Evolutionary conservation across 495 filamentous ascomycete species (phyloP).

Genomic region (Xylaria acuta): DNA sequence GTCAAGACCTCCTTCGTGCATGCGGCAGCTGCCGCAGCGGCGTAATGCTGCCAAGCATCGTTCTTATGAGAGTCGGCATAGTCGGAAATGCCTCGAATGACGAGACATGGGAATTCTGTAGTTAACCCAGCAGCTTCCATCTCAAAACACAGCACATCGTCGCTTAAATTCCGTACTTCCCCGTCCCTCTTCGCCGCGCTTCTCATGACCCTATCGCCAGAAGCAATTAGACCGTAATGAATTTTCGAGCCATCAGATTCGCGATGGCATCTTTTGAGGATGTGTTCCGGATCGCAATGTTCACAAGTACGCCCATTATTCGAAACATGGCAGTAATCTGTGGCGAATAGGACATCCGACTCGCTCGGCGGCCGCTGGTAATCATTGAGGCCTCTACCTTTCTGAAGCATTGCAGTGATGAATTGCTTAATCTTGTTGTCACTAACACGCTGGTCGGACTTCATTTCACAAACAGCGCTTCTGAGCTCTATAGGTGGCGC

Average conservation of each 20-base stretch:
- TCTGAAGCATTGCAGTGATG: conserved; percentile 1
- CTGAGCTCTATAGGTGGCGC: neutral
- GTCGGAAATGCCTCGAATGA: conserved; percentile 49
- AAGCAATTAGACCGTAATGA: conserved; percentile 1
- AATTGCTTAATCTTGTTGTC: neutral
- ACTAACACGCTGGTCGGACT: neutral
- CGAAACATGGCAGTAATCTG: neutral
- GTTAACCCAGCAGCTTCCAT: neutral
- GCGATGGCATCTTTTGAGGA: neutral
- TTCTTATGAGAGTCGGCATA: conserved; percentile 47
- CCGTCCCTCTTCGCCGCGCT: neutral
- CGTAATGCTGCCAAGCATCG: conserved; percentile 36
- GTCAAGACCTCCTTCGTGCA: conserved; percentile 15
- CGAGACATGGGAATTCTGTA: conserved; percentile 31
- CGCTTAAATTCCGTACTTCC: neutral
- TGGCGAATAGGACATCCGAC: neutral
- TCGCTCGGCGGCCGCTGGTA: neutral
- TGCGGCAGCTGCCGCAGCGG: conserved; percentile 32
- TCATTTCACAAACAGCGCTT: neutral
- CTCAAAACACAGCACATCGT: neutral
- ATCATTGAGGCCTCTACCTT: neutral
- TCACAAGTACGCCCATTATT: neutral
- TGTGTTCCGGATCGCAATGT: neutral
- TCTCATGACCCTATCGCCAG: neutral
- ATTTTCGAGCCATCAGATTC: neutral